phyloP scores from a whole-genome alignment of 2,329 filamentous ascomycete genomes.

The Ophiognomonia clavigignenti-juglandacearum region DNA sequence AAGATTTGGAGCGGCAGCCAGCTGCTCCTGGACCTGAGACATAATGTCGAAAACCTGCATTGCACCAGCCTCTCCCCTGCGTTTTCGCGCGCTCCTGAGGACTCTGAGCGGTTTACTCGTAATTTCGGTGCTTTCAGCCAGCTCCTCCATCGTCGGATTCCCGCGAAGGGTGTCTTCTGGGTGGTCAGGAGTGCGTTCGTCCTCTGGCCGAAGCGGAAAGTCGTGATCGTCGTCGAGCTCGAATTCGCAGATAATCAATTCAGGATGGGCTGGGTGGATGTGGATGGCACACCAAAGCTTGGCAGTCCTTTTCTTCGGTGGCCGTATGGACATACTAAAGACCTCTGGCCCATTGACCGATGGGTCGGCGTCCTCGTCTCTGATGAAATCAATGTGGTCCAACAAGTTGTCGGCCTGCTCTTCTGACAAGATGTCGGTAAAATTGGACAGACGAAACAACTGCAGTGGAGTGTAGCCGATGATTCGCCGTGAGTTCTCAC shows the following conservation, averaged over 20 bases:
- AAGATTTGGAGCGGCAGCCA: conserved; percentile 66
- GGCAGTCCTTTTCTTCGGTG: conserved; percentile 46
- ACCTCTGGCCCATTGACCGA: conserved; percentile 76
- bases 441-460: conserved; percentile 69
- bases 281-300: conserved; percentile 90
- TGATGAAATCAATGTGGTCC: conserved; percentile 84
- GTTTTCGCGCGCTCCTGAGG: conserved; percentile 67
- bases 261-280: conserved; percentile 60
- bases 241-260: conserved; percentile 81
- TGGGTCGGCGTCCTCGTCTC: conserved; percentile 75
- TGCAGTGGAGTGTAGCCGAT: conserved; percentile 74
- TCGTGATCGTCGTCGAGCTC: conserved; percentile 73
- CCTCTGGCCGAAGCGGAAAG: conserved; percentile 61
- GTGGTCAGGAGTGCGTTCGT: conserved; percentile 54
- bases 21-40: conserved; percentile 85
- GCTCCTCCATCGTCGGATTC: conserved; percentile 69
- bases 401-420: conserved; percentile 80
- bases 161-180: conserved; percentile 72
- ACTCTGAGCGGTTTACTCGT: conserved; percentile 74
- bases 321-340: conserved; percentile 71
- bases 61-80: conserved; percentile 71
- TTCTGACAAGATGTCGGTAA: conserved; percentile 77
- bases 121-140: conserved; percentile 69
- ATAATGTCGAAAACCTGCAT: conserved; percentile 92
- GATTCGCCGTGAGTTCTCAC: conserved; percentile 72